Evolutionary conservation across 169 alveolate species (phyloP).

Genomic region (Plasmodium gonderi): DNA sequence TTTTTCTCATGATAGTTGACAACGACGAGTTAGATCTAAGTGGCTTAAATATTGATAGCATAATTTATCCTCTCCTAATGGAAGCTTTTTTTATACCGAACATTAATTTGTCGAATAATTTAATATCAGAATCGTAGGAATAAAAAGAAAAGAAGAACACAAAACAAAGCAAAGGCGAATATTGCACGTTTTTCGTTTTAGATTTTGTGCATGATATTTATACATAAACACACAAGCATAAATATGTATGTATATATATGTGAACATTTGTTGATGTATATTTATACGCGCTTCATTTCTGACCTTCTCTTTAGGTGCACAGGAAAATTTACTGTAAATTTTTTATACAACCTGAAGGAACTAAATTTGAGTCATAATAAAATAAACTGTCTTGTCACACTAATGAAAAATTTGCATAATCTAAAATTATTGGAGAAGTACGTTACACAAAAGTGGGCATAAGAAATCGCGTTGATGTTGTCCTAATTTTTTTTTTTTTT

Average conservation of each 20-base stretch:
- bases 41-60: slow-evolving; percentile 1
- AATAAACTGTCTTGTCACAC: slow-evolving; percentile 9
- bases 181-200: background rate
- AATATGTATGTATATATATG: background rate
- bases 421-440: slow-evolving; percentile 67
- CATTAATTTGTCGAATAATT: slow-evolving; percentile 48
- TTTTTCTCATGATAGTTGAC: background rate
- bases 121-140: slow-evolving; percentile 51
- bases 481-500: background rate
- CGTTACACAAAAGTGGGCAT: background rate
- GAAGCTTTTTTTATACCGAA: slow-evolving; percentile 58
- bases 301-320: slow-evolving; percentile 7
- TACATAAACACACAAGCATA: too few species aligned
- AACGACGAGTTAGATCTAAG: slow-evolving; percentile 30
- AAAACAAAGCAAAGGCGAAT: background rate
- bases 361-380: slow-evolving; percentile 27
- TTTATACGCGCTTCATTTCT: background rate
- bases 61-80: slow-evolving; percentile 43
- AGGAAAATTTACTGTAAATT: slow-evolving; percentile 52
- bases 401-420: slow-evolving; percentile 68
- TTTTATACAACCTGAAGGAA: slow-evolving; percentile 62
- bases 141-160: slow-evolving; percentile 7
- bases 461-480: background rate
- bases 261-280: background rate
- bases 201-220: background rate